These are phyloP conservation scores for Catharanthus roseus DNA, from an alignment of 257 asterid genomes.

Conservation along the genomic window DNA sequence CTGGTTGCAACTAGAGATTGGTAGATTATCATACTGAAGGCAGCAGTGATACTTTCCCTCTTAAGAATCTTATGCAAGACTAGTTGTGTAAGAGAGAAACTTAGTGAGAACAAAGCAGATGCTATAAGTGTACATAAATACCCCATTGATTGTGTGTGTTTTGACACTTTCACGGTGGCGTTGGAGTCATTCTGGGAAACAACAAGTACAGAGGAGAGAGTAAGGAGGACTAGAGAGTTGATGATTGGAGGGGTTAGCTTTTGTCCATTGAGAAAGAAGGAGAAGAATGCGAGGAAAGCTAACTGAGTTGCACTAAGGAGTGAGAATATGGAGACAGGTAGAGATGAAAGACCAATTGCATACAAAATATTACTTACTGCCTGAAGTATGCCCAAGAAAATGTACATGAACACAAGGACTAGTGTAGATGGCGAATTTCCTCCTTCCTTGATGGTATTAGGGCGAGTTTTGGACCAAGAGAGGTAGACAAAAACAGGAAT, in stretches of 20 bases:
- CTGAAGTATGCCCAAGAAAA: constrained; percentile 15
- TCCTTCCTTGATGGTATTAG: neutral
- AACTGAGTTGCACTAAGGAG: constrained; percentile 37
- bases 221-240: constrained; percentile 39
- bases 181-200: constrained; percentile 19
- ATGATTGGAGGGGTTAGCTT: constrained; percentile 26
- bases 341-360: constrained; percentile 33
- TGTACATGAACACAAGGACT: neutral
- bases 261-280: constrained; percentile 35
- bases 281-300: constrained; percentile 43
- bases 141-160: constrained; percentile 20
- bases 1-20: constrained; percentile 28
- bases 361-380: constrained; percentile 18
- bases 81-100: constrained; percentile 33
- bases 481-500: constrained; percentile 19
- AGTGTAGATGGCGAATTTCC: neutral
- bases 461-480: neutral
- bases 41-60: constrained; percentile 17
- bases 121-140: constrained; percentile 30
- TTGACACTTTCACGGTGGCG: neutral
- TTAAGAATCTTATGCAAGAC: too few species aligned
- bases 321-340: constrained; percentile 37
- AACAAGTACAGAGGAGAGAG: constrained; percentile 29
- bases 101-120: constrained; percentile 28
- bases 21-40: constrained; percentile 28